Evolutionary conservation across 192 early-diverging fungal species (phyloP), one percentile per base, ranked within the genome.

Genomic region (Podochytrium sp.): DNA sequence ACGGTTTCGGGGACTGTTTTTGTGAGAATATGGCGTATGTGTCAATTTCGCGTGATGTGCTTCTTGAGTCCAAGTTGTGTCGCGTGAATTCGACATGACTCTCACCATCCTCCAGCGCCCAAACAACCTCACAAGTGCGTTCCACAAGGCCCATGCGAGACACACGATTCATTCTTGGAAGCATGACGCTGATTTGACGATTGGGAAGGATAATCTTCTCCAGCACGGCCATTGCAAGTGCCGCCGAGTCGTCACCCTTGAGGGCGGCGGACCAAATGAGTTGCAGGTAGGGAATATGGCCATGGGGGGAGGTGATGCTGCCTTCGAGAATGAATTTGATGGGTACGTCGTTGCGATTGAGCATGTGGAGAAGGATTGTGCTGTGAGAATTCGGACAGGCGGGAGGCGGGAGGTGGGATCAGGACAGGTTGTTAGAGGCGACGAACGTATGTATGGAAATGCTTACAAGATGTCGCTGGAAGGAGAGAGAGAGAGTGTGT

Each of bases 241-340:
- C n/a, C n/a, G n/a, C 37, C 37, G 12, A 14, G 60, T 62, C 37
- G 35, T n/a, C 23, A 61, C 18, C 23, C 7, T 39, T n/a, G 32
- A 10, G 18, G 16, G 55, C 12, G 20, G 47, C 51, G 6, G 47
- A 69, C n/a, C 66, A 69, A 35, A 69, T 18, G 6, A 53, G 34
- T 33, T 69, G 66, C 4, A 69, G 33, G 55, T 53, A 69, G 6
- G 66, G 66, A 16, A 53, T 34, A 18, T 18, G n/a, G n/a, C n/a
- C n/a, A n/a, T n/a, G n/a, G n/a, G n/a, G n/a, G n/a, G n/a, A n/a
- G n/a, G n/a, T n/a, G n/a, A n/a, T n/a, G n/a, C n/a, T n/a, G n/a
- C 51, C 50, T 32, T 69, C 30, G 18, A 69, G 47, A 55, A 69
- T 69, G 32, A 18, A 29, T 20, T 50, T 14, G 33, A 69, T 55